Conservation (phyloP, 2,329 filamentous ascomycete species). For the Periconia sp. region DNA sequence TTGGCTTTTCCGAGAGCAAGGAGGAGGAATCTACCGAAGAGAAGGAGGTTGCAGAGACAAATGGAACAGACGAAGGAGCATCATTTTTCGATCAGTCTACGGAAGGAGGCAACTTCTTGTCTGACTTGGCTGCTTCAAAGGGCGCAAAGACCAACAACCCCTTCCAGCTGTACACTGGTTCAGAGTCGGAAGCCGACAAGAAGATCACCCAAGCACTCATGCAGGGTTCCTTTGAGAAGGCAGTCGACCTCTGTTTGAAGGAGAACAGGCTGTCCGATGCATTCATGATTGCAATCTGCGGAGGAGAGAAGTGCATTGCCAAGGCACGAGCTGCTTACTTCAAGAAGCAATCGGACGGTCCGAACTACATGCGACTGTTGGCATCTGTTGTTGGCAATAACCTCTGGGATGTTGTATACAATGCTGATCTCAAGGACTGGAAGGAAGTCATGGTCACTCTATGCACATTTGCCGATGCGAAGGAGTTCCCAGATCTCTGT, state of each 20-base stretch:
- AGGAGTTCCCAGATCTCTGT: constrained; percentile 92
- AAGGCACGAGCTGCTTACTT: constrained; percentile 94
- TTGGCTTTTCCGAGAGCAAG: constrained; percentile 76
- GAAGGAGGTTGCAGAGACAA: constrained; percentile 44
- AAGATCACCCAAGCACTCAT: constrained; percentile 86
- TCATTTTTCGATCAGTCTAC: constrained; percentile 80
- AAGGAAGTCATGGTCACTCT: constrained; percentile 96
- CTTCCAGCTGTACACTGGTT: constrained; percentile 85
- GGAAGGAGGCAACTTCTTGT: constrained; percentile 81
- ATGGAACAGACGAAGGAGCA: constrained; percentile 56
- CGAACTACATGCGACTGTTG: constrained; percentile 90
- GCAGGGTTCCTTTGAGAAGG: constrained; percentile 88
- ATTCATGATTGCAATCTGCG: constrained; percentile 97
- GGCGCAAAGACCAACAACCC: constrained; percentile 92
- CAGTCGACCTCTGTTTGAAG: constrained; percentile 84
- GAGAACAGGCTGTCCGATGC: constrained; percentile 93
- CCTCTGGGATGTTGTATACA: constrained; percentile 97
- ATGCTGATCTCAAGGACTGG: constrained; percentile 91
- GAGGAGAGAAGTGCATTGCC: constrained; percentile 89
- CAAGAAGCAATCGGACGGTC: constrained; percentile 77
- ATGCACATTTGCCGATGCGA: constrained; percentile 91
- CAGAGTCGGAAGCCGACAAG: constrained; percentile 84
- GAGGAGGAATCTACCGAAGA: constrained; percentile 45
- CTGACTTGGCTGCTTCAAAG: constrained; percentile 84
- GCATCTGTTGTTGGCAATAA: constrained; percentile 95